These are phyloP conservation scores for Malassezia japonica DNA, from an alignment of 1,284 basidiomycete genomes.

Conservation along the genomic window DNA sequence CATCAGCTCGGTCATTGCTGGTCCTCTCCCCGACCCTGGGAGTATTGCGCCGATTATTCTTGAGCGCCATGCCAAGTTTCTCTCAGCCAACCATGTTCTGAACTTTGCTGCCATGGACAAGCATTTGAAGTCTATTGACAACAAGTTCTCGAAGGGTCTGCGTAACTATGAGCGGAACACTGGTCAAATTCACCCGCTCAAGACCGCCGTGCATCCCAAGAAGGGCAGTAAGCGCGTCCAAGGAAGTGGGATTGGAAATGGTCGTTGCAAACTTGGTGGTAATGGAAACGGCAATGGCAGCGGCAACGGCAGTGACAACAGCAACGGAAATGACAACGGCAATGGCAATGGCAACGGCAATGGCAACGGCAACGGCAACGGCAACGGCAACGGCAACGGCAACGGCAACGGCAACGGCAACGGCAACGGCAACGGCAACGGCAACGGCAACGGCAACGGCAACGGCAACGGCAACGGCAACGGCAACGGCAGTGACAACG, in stretches of 20 bases:
- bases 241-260: neutral
- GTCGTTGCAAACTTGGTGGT: too few relatives aligned
- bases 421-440: conserved; percentile 58
- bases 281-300: too few relatives aligned
- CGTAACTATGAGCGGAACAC: conserved; percentile 31
- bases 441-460: too few relatives aligned
- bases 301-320: neutral
- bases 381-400: conserved; percentile 23
- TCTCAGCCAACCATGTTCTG: neutral
- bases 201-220: neutral
- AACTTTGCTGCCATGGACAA: neutral
- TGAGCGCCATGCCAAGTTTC: neutral
- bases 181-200: conserved; percentile 25
- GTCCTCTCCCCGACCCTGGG: too few relatives aligned
- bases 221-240: neutral
- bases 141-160: neutral
- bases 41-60: neutral
- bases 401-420: conserved; percentile 53
- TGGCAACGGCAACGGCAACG: conserved; percentile 22
- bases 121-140: neutral
- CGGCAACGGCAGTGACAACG: conserved; percentile 50
- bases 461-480: conserved; percentile 55
- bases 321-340: conserved; percentile 31
- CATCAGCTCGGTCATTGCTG: too few relatives aligned
- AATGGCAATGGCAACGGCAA: conserved; percentile 27